Evolutionary conservation across 2,329 filamentous ascomycete genomes (phyloP).

Genomic region (Passalora sequoiae): DNA sequence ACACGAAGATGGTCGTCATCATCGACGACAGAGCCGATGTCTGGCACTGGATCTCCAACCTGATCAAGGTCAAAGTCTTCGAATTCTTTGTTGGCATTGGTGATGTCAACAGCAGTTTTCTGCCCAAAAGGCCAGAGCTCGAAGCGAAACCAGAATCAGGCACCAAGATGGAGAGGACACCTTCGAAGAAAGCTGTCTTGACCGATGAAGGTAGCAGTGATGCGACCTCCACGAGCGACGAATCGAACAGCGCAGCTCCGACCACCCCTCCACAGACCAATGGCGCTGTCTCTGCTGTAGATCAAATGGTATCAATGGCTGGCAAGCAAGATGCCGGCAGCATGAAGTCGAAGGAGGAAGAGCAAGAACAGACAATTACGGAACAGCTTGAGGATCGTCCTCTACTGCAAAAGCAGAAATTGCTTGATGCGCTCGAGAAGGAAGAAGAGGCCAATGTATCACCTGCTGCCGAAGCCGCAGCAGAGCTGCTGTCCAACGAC

Average conservation of each 20-base stretch:
- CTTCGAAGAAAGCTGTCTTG: slow-evolving; percentile 13
- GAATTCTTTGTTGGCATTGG: slow-evolving; percentile 98
- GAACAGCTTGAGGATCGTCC: slow-evolving; percentile 86
- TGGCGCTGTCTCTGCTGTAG: slow-evolving; percentile 56
- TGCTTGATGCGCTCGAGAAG: slow-evolving; percentile 63
- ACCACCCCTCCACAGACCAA: slow-evolving; percentile 26
- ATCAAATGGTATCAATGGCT: slow-evolving; percentile 71
- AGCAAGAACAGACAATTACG: slow-evolving; percentile 81
- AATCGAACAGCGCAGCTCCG: slow-evolving; percentile 10
- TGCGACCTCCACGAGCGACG: slow-evolving; percentile 3
- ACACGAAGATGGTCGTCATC: slow-evolving; percentile 98
- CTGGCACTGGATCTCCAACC: slow-evolving; percentile 87
- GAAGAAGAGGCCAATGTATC: slow-evolving; percentile 58
- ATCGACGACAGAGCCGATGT: slow-evolving; percentile 97
- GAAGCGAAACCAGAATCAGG: slow-evolving; percentile 26
- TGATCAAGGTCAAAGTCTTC: slow-evolving; percentile 91
- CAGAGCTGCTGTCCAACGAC: slow-evolving; percentile 32
- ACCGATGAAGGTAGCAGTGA: slow-evolving; percentile 5
- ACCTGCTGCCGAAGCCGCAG: slow-evolving; percentile 46
- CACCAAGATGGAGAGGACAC: slow-evolving; percentile 17
- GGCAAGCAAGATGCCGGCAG: slow-evolving; percentile 62
- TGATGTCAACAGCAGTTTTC: slow-evolving; percentile 96
- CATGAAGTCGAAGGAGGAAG: slow-evolving; percentile 69
- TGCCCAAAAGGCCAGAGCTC: slow-evolving; percentile 65
- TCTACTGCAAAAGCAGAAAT: slow-evolving; percentile 83